Percentiles rank a stretch among this genome's conserved stretches.
These are phyloP conservation scores for Clavaria fumosa DNA, from an alignment of 768 basidiomycete species.

Conservation along the genomic window DNA sequence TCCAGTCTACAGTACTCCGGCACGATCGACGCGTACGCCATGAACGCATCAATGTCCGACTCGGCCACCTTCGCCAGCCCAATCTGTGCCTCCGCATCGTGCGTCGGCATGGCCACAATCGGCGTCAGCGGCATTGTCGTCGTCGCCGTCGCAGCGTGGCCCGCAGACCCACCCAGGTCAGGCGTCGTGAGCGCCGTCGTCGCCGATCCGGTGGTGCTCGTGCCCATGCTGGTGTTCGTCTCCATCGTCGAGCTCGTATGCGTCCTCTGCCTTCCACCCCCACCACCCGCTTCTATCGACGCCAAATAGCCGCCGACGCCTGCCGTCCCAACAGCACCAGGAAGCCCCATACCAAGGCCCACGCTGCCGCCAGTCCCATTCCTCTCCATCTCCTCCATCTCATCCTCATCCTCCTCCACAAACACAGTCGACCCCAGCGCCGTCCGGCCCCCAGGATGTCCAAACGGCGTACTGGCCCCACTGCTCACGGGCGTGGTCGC, in stretches of 20 bases:
- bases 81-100: conserved; percentile 56
- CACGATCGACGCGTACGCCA: conserved; percentile 75
- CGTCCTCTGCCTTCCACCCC: conserved; percentile 30
- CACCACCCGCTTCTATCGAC: conserved; percentile 5
- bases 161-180: conserved; percentile 25
- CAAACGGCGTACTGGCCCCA: conserved; percentile 55
- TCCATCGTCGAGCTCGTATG: conserved; percentile 33
- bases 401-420: conserved; percentile 70
- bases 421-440: conserved; percentile 30
- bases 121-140: conserved; percentile 49
- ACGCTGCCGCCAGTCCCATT: conserved; percentile 11
- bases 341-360: no score
- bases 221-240: conserved; percentile 19
- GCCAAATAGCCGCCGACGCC: background rate
- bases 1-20: conserved; percentile 74
- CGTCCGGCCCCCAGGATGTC: conserved; percentile 36
- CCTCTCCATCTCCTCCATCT: conserved; percentile 41
- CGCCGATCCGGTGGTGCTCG: conserved; percentile 14
- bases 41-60: conserved; percentile 70
- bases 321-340: no score
- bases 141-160: conserved; percentile 21
- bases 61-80: conserved; percentile 75
- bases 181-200: conserved; percentile 50
- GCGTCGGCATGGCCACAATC: conserved; percentile 54
- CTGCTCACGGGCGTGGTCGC: conserved; percentile 26